Conservation (phyloP, 108 stramenopile genomes). For the Cylindrotheca fusiformis region DNA sequence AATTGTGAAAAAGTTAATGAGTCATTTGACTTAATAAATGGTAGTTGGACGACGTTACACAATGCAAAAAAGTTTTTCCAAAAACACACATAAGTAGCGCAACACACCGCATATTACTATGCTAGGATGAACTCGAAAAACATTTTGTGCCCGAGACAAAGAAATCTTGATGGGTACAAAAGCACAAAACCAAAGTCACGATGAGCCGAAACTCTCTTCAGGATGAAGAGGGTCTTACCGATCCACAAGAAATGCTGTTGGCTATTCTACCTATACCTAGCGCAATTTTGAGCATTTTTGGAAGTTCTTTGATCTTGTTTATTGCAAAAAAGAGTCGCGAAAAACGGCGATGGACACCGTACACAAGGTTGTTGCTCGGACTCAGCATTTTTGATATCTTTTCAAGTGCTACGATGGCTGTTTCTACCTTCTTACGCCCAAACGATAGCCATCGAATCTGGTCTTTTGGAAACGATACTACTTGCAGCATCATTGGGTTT, state of each 20-base stretch:
- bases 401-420: neutral
- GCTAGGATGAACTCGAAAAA: no score
- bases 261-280: neutral
- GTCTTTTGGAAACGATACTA: constrained; percentile 24
- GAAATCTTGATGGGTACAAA: no score
- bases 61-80: no score
- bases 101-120: no score
- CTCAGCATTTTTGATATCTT: constrained; percentile 19
- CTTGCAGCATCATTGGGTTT: constrained; percentile 28
- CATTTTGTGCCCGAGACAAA: no score
- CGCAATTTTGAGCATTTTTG: constrained; percentile 3
- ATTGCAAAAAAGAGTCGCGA: neutral
- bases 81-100: no score
- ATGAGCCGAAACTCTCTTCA: no score
- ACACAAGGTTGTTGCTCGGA: constrained; percentile 21
- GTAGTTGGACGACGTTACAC: no score
- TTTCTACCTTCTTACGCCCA: constrained; percentile 9
- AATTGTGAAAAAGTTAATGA: no score
- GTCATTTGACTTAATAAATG: no score
- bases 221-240: no score
- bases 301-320: constrained; percentile 16
- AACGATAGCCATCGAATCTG: constrained; percentile 2
- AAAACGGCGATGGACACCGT: constrained; percentile 6
- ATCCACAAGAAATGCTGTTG: constrained; percentile 6
- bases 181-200: no score